These are phyloP conservation scores for Amaranthus hypochondriacus DNA, from an alignment of 148 eudicot genomes.

Conservation along the genomic window DNA sequence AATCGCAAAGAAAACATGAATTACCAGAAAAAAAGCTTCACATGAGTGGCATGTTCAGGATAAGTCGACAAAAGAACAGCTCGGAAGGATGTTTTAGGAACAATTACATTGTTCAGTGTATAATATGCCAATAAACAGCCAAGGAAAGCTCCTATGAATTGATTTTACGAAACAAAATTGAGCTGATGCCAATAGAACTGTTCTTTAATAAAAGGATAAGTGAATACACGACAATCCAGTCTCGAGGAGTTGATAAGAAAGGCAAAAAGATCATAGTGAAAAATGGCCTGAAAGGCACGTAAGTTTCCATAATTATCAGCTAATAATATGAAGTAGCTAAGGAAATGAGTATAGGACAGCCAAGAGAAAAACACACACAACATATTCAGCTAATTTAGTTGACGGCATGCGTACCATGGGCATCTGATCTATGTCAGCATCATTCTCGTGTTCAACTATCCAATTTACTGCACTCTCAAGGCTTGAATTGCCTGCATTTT, in stretches of 20 bases:
- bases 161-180: neutral
- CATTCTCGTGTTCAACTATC: constrained; percentile 94
- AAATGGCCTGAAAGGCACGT: neutral
- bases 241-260: neutral
- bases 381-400: neutral
- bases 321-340: neutral
- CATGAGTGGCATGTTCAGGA: too few species aligned
- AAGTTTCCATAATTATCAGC: neutral
- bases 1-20: too few species aligned
- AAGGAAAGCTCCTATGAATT: neutral
- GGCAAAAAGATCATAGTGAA: neutral
- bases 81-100: too few species aligned
- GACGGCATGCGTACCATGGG: constrained; percentile 53
- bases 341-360: neutral
- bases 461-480: constrained; percentile 90
- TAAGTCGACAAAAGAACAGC: too few species aligned
- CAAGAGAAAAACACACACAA: neutral
- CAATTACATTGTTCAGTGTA: neutral
- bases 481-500: constrained; percentile 57
- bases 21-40: too few species aligned
- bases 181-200: neutral
- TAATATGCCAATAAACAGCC: neutral
- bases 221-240: neutral
- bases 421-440: constrained; percentile 82
- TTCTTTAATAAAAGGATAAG: neutral